Evolutionary conservation across 2,329 filamentous ascomycete species (phyloP), one percentile per base, ranked within the genome.

Genomic region (Westerdykella aurantiaca): DNA sequence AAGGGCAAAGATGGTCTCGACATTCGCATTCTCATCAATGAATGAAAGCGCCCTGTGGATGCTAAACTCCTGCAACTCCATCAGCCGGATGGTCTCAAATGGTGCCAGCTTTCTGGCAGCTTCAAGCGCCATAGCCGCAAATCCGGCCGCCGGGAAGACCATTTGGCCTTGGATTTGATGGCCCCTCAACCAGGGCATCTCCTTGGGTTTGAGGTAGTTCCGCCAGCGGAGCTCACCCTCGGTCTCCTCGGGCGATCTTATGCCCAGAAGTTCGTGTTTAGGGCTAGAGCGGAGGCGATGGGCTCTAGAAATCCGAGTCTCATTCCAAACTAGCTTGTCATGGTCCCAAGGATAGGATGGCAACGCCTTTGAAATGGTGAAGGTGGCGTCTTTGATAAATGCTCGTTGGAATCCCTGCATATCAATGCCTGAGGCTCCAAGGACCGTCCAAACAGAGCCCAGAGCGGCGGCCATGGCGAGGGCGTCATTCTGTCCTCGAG

Each of bases 111-210:
- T 21, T 21, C 18, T 21, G 1, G 42, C 45, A n/a, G 58, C 56
- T 35, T 61, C 57, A 3, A 58, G n/a, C 1, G 64, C 68, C 55
- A 72, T 71, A 4, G 61, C 54, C 0, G 75, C 45, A 43, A 71
- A 76, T 0, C 63, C 73, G 1, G 73, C 69, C 1, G 54, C 68
- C 0, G 75, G 75, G 31, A 72, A 74, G 1, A 77, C 52, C 1
- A 69, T 54, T 7, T 69, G 58, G 1, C 48, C 49, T 31, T 58
- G 51, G 1, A 61, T 16, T 2, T 44, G 10, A 34, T 61, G 58
- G 3, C 47, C 54, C 1, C 3, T 2, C 1, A 61, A 10, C 58
- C 58, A 60, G 0, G 47, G 23, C 5, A 52, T 21, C 29, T 57
- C 49, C 1, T 38, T 41, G 0, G 39, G 46, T 0, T 37, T 29